These are phyloP conservation scores for Cyamopsis tetragonoloba DNA, from an alignment of 306 rosid genomes.

Conservation along the genomic window DNA sequence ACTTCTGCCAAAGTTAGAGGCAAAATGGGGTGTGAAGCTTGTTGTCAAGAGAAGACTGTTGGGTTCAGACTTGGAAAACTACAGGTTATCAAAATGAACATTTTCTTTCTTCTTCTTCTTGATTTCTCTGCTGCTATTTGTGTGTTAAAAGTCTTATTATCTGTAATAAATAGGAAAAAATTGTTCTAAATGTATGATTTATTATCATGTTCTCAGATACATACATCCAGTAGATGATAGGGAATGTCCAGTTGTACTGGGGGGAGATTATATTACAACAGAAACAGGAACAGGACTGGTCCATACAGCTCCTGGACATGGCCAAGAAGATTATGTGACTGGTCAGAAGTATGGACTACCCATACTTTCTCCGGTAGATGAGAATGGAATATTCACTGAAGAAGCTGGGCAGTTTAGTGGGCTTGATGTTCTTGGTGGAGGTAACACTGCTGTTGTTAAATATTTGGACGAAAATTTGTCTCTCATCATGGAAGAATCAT, in stretches of 20 bases:
- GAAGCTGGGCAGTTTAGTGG: slow-evolving; percentile 91
- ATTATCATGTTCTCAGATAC: slow-evolving; percentile 53
- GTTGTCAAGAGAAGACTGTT: slow-evolving; percentile 48
- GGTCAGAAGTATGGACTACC: slow-evolving; percentile 94
- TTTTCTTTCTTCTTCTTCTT: slow-evolving; percentile 7
- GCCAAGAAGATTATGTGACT: slow-evolving; percentile 93
- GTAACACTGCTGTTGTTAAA: slow-evolving; percentile 76
- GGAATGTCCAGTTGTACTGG: slow-evolving; percentile 80
- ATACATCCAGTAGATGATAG: slow-evolving; percentile 67
- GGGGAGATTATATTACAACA: slow-evolving; percentile 95
- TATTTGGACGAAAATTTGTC: slow-evolving; percentile 74
- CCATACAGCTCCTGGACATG: slow-evolving; percentile 99
- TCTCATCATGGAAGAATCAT: slow-evolving; percentile 85
- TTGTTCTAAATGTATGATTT: slow-evolving; percentile 14
- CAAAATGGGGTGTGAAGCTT: slow-evolving; percentile 84
- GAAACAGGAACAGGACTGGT: slow-evolving; percentile 98
- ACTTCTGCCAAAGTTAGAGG: slow-evolving; percentile 81
- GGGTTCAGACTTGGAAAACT: slow-evolving; percentile 90
- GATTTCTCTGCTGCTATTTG: neutral
- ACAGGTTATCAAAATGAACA: slow-evolving; percentile 54
- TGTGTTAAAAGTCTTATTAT: slow-evolving; percentile 9
- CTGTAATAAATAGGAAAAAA: neutral
- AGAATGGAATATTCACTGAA: slow-evolving; percentile 87
- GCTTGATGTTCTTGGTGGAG: slow-evolving; percentile 93
- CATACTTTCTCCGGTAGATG: slow-evolving; percentile 83